Conservation (phyloP, 2,329 filamentous ascomycete genomes). For the Fusarium sp. region DNA sequence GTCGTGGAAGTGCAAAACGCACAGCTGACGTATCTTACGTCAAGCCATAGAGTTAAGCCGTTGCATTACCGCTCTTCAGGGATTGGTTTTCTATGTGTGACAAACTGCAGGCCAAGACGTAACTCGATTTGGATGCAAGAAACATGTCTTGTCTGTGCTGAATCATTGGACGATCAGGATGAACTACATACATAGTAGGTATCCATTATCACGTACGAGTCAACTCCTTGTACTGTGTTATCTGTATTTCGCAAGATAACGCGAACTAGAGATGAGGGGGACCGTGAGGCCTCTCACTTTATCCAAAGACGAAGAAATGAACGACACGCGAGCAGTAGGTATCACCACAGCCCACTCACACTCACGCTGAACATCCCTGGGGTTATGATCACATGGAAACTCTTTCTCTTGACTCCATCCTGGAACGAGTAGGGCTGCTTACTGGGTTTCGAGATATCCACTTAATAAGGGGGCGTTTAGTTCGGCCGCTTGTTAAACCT, state of each 20-base stretch:
- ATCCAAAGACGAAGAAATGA: constrained; percentile 24
- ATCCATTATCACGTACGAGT: neutral
- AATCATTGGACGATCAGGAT: constrained; percentile 33
- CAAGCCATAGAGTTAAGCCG: constrained; percentile 18
- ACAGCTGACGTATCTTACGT: constrained; percentile 29
- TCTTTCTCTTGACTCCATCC: constrained; percentile 22
- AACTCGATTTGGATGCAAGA: constrained; percentile 37
- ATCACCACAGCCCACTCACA: constrained; percentile 32
- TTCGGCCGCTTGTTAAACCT: constrained; percentile 6
- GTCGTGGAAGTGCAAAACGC: constrained; percentile 12
- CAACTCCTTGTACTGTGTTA: neutral
- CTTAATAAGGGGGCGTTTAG: constrained; percentile 40
- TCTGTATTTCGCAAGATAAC: neutral
- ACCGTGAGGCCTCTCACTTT: constrained; percentile 33
- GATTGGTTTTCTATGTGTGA: constrained; percentile 29
- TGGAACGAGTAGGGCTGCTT: constrained; percentile 34
- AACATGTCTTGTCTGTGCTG: constrained; percentile 37
- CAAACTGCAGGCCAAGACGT: constrained; percentile 43
- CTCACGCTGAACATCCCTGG: constrained; percentile 5
- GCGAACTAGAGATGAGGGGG: constrained; percentile 12
- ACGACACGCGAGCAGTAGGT: constrained; percentile 20
- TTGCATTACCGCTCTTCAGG: constrained; percentile 29
- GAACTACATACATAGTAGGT: neutral
- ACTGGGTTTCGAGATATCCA: constrained; percentile 31
- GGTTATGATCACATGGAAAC: constrained; percentile 40